Base-by-base conservation (phyloP, 2,329 filamentous ascomycete species). In the Reticulascus tulasneorum region DNA sequence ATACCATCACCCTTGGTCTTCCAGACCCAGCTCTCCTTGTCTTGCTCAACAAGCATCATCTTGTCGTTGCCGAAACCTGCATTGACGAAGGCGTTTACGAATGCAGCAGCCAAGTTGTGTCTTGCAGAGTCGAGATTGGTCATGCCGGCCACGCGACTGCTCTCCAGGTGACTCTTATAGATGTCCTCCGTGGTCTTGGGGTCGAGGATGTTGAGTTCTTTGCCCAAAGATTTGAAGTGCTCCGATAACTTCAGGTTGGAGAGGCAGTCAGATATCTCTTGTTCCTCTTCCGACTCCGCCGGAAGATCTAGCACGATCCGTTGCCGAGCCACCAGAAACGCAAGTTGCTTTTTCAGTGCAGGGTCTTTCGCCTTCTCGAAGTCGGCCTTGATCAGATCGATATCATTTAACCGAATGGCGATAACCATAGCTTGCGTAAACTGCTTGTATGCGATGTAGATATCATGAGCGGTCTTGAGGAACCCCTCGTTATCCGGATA, bases 1-100 rank as follows among this genome's bases (percentile, higher is more conserved):
- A 95, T 95, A 46, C 93, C 93, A 54, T 96, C 90, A 26, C 94
- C 89, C 66, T 98, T 98, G 15, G 94, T 97, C 71, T 97, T 98
- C 88, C 89, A 98, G 5, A 98, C 87, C 91, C 93, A 98, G 46
- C 84, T 86, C 51, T 85, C 82, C 68, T 94, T 94, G 46, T 89
- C 83, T 40, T 86, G 83, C 15, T 93, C 84, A 26, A 88, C 83
- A 39, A 97, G 71, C 91, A 98, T 96, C 79, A 98, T 85, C 73
- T 96, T 97, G 63, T 98, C 93, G 39, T 90, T 86, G 27, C 89
- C 86, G 51, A 89, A 98, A 21, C 93, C 93, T 35, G 93, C 90
- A 51, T 98, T 98, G 45, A 93, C 89, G 54, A 98, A 97, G 0
- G 86, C 87, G 55, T 98, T 98, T 47, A 98, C 94, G 50, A 98